Conservation (phyloP, 2,329 filamentous ascomycete species). For the Teratosphaeria epicoccoides region DNA sequence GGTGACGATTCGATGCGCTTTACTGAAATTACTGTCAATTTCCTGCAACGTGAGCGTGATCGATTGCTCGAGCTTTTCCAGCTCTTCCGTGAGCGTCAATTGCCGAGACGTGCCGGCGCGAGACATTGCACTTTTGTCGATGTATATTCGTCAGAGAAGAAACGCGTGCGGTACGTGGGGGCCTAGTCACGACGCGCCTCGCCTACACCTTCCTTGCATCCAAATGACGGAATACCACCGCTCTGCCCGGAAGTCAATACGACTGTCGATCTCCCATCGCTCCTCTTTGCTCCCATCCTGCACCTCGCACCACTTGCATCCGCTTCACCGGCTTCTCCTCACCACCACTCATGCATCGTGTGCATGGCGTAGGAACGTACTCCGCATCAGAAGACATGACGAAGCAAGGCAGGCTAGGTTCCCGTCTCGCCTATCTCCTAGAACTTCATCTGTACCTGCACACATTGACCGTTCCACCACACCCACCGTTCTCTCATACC, state of each 20-base stretch:
- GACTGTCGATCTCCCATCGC: neutral
- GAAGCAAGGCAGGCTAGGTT: no score
- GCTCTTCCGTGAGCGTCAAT: constrained; percentile 81
- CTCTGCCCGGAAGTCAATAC: neutral
- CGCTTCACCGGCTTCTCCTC: neutral
- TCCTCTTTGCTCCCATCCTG: neutral
- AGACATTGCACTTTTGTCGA: constrained; percentile 33
- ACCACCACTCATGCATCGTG: neutral
- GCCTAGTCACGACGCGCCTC: no score
- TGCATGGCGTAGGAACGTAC: neutral
- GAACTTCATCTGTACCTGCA: no score
- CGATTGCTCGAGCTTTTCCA: constrained; percentile 91
- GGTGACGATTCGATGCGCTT: constrained; percentile 90
- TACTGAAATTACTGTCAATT: constrained; percentile 97
- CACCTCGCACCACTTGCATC: neutral
- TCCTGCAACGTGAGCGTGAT: constrained; percentile 96
- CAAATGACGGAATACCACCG: neutral
- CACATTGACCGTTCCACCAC: no score
- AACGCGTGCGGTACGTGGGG: neutral
- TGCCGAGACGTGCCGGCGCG: constrained; percentile 43
- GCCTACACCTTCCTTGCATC: neutral
- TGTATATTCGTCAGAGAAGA: neutral
- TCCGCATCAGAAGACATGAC: no score
- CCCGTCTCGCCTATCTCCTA: no score
- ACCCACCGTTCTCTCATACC: no score